These are phyloP conservation scores for Oenanthe sinensis DNA, from an alignment of 129 eudicot genomes.

Conservation along the genomic window DNA sequence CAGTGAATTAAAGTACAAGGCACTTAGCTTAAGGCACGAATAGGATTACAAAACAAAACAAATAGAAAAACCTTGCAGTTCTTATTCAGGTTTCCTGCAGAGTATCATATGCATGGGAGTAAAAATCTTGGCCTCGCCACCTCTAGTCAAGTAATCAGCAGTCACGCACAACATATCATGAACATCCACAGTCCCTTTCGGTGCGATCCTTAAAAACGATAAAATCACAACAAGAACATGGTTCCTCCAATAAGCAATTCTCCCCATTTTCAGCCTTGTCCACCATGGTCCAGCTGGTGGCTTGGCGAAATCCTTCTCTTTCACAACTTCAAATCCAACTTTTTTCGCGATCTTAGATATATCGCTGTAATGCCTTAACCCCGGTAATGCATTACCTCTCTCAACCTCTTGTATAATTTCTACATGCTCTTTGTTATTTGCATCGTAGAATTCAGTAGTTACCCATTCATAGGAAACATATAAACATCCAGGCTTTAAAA, in stretches of 20 bases:
- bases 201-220: slow-evolving; percentile 62
- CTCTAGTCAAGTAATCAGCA: slow-evolving; percentile 70
- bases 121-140: slow-evolving; percentile 79
- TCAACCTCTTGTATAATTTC: slow-evolving; percentile 80
- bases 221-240: slow-evolving; percentile 64
- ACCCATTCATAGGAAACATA: slow-evolving; percentile 87
- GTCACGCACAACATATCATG: slow-evolving; percentile 88
- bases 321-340: slow-evolving; percentile 83
- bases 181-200: slow-evolving; percentile 79
- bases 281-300: slow-evolving; percentile 94
- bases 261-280: slow-evolving; percentile 92
- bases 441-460: slow-evolving; percentile 55
- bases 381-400: slow-evolving; percentile 86
- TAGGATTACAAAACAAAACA: slow-evolving; percentile 4
- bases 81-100: slow-evolving; percentile 63
- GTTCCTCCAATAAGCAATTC: slow-evolving; percentile 91
- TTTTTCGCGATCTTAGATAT: slow-evolving; percentile 54
- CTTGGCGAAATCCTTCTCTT: slow-evolving; percentile 66
- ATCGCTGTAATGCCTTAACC: slow-evolving; percentile 56
- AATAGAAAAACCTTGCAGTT: slow-evolving; percentile 17
- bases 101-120: slow-evolving; percentile 91
- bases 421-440: slow-evolving; percentile 56
- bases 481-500: slow-evolving; percentile 69
- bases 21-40: neutral
- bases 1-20: neutral